These are phyloP conservation scores for Lizonia empirigonia DNA, from an alignment of 2,329 filamentous ascomycete genomes.

Conservation along the genomic window DNA sequence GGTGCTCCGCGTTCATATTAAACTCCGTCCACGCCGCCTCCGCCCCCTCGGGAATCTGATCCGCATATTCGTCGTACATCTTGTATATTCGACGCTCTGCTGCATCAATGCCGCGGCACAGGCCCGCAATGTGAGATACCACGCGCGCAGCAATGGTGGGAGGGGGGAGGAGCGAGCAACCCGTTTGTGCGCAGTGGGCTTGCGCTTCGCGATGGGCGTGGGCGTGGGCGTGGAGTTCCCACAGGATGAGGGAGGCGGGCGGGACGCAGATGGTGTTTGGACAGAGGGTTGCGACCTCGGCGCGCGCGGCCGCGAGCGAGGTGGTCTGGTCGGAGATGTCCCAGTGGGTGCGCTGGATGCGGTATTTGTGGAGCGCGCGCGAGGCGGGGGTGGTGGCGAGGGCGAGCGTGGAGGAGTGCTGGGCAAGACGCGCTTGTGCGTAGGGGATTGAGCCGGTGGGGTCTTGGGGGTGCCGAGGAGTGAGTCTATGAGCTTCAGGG, in stretches of 20 bases:
- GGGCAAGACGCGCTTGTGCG: not conserved
- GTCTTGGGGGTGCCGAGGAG: slow-evolving; percentile 4
- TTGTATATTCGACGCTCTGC: not conserved
- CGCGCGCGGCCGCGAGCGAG: slow-evolving; percentile 9
- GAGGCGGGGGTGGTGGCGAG: not conserved
- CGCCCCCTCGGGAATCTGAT: not conserved
- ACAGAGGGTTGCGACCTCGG: slow-evolving; percentile 6
- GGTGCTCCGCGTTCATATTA: not conserved
- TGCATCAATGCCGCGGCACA: not conserved
- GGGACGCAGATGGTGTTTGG: slow-evolving; percentile 6
- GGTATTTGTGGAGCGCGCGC: not conserved
- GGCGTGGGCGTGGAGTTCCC: slow-evolving; percentile 14
- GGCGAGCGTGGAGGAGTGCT: too few relatives aligned
- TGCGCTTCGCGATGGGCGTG: slow-evolving; percentile 7
- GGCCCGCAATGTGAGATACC: not conserved
- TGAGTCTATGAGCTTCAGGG: not conserved
- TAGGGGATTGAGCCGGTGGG: too few relatives aligned
- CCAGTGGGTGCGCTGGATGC: slow-evolving; percentile 3
- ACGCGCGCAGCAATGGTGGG: not conserved
- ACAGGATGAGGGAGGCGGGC: slow-evolving; percentile 15
- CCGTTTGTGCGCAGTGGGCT: slow-evolving; percentile 4
- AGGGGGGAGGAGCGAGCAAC: slow-evolving; percentile 4
- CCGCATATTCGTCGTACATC: not conserved
- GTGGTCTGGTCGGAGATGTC: not conserved
- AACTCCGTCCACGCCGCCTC: not conserved